A percentile compares a stretch with the other conserved stretches of the same genome.
These are phyloP conservation scores for Cytospora leucostoma DNA, from an alignment of 2,329 filamentous ascomycete genomes.

Conservation along the genomic window DNA sequence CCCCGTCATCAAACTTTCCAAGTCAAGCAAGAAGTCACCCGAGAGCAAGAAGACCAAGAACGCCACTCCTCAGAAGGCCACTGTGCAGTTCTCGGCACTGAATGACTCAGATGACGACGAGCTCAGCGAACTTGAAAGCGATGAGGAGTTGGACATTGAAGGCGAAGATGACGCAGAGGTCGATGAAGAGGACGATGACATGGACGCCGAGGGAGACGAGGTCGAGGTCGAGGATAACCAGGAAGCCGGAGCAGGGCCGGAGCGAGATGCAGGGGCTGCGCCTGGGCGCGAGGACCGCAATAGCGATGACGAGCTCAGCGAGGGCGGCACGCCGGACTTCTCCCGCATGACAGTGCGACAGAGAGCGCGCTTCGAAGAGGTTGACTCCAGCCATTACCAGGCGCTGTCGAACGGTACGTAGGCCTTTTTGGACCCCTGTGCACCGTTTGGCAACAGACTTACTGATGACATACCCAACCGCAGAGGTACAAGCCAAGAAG, in stretches of 20 bases:
- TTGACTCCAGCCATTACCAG: slow-evolving; percentile 55
- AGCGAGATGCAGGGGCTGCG: slow-evolving; percentile 39
- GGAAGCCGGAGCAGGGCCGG: slow-evolving; percentile 39
- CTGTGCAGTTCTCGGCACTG: slow-evolving; percentile 35
- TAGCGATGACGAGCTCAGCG: slow-evolving; percentile 48
- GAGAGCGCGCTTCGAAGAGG: slow-evolving; percentile 59
- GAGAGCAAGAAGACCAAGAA: slow-evolving; percentile 40
- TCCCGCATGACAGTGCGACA: slow-evolving; percentile 64
- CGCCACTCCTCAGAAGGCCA: slow-evolving; percentile 31
- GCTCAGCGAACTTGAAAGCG: slow-evolving; percentile 57
- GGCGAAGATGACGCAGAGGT: slow-evolving; percentile 38
- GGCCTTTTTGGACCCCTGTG: background rate
- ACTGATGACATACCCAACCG: slow-evolving; percentile 15
- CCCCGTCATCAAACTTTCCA: slow-evolving; percentile 53
- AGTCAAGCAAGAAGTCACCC: slow-evolving; percentile 39
- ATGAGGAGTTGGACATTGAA: slow-evolving; percentile 50
- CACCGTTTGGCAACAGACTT: background rate
- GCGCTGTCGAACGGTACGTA: slow-evolving; percentile 60
- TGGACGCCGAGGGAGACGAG: slow-evolving; percentile 43
- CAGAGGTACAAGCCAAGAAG: slow-evolving; percentile 66
- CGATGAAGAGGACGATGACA: slow-evolving; percentile 41
- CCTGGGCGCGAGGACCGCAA: slow-evolving; percentile 39
- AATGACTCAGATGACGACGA: slow-evolving; percentile 58
- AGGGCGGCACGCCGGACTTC: slow-evolving; percentile 54
- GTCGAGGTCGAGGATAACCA: slow-evolving; percentile 43